phyloP scores from a whole-genome alignment of 2,329 filamentous ascomycete species.

The Claviceps sp. region DNA sequence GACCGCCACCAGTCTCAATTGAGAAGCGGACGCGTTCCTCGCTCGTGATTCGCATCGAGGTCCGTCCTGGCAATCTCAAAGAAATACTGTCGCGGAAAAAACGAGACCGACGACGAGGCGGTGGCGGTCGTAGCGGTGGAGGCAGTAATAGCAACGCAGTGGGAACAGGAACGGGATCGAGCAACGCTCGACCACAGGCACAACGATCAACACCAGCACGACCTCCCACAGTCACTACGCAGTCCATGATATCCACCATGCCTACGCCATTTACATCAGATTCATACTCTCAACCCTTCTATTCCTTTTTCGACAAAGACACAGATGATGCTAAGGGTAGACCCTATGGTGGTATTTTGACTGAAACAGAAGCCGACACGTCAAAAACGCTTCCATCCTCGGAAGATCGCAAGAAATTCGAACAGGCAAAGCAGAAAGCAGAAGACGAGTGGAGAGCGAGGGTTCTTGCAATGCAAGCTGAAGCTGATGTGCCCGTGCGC shows the following conservation, averaged over 20 bases:
- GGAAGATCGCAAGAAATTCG: slow-evolving; percentile 74
- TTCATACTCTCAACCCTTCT: slow-evolving; percentile 64
- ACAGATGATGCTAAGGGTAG: slow-evolving; percentile 82
- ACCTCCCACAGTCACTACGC: slow-evolving; percentile 2
- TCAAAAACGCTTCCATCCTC: slow-evolving; percentile 71
- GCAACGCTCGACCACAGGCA: slow-evolving; percentile 9
- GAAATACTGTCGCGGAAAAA: slow-evolving; percentile 22
- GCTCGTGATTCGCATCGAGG: slow-evolving; percentile 22
- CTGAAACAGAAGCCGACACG: slow-evolving; percentile 81
- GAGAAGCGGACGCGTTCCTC: slow-evolving; percentile 23
- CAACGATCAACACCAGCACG: slow-evolving; percentile 11
- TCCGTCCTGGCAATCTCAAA: slow-evolving; percentile 24
- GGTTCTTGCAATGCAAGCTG: slow-evolving; percentile 45
- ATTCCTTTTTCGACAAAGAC: slow-evolving; percentile 80
- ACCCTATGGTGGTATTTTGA: slow-evolving; percentile 88
- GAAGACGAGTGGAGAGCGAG: slow-evolving; percentile 81
- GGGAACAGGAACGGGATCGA: not conserved
- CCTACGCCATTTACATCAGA: slow-evolving; percentile 44
- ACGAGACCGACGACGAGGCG: slow-evolving; percentile 18
- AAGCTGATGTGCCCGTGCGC: slow-evolving; percentile 46
- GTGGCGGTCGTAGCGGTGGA: slow-evolving; percentile 9
- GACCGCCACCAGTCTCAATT: slow-evolving; percentile 27
- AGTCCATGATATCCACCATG: slow-evolving; percentile 18
- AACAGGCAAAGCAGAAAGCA: slow-evolving; percentile 77
- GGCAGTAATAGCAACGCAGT: slow-evolving; percentile 7